Evolutionary conservation across 2,329 filamentous ascomycete species (phyloP).

Genomic region (Trichoderma lentiforme): DNA sequence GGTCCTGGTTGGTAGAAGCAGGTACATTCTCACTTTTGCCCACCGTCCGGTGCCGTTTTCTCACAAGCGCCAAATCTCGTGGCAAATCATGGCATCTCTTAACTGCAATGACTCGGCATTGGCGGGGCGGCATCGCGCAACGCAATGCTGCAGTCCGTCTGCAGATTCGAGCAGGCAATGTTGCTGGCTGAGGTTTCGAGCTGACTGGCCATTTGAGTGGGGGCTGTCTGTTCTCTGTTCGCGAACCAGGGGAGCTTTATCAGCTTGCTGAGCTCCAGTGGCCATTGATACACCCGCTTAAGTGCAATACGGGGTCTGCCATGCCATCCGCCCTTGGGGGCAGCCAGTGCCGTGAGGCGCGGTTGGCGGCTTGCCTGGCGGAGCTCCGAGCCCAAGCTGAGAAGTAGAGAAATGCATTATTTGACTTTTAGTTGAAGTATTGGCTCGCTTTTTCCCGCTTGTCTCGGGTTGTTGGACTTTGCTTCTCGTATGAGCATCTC

Average conservation of each 20-base stretch:
- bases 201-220: constrained; percentile 4
- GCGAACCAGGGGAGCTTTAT: constrained; percentile 15
- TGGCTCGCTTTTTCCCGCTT: neutral
- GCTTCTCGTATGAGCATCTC: neutral
- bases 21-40: neutral
- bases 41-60: neutral
- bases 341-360: neutral
- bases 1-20: neutral
- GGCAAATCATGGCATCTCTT: constrained; percentile 17
- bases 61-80: constrained; percentile 12
- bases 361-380: constrained; percentile 1
- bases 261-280: constrained; percentile 13
- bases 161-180: constrained; percentile 1
- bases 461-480: neutral
- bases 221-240: neutral
- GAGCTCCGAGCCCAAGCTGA: neutral
- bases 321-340: neutral
- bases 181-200: constrained; percentile 7
- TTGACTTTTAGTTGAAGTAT: neutral
- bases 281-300: neutral
- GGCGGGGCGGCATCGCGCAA: constrained; percentile 12
- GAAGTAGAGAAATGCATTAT: neutral
- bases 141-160: constrained; percentile 7
- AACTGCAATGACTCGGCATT: constrained; percentile 19
- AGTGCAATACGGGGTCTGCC: neutral